These are phyloP conservation scores for Lepidium sativum DNA, from an alignment of 345 rosid genomes.

Conservation along the genomic window DNA sequence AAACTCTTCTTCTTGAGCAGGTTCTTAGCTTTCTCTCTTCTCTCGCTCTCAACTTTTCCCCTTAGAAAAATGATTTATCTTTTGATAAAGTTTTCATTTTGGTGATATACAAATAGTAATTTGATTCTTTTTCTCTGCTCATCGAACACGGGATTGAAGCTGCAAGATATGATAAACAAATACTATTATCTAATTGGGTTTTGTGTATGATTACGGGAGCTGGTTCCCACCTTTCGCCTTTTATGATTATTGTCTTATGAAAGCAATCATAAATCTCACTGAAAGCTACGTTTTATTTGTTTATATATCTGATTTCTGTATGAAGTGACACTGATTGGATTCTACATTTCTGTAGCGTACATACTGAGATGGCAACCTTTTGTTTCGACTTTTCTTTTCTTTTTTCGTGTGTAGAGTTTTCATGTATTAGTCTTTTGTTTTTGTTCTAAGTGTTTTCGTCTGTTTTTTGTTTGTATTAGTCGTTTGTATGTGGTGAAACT, in stretches of 20 bases:
- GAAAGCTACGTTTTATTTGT: conserved; percentile 20
- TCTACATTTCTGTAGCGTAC: background rate
- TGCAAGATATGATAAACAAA: background rate
- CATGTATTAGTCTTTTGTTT: background rate
- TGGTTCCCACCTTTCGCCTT: background rate
- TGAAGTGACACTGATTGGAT: conserved; percentile 23
- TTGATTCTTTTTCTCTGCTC: conserved; percentile 17
- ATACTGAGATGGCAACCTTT: background rate
- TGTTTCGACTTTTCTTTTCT: background rate
- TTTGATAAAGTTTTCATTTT: conserved; percentile 13
- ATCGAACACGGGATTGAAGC: conserved; percentile 10
- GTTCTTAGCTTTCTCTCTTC: background rate
- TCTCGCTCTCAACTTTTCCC: background rate
- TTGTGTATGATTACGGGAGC: background rate
- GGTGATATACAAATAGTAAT: background rate
- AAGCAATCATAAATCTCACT: conserved; percentile 21
- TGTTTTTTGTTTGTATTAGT: too few relatives aligned
- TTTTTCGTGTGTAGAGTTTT: background rate
- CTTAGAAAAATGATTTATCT: background rate
- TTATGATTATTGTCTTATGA: conserved; percentile 23
- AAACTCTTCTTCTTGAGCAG: conserved; percentile 8
- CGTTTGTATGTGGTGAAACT: background rate
- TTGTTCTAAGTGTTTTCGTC: background rate
- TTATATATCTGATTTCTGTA: background rate
- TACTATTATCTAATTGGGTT: background rate